phyloP scores from a whole-genome alignment of 2,329 filamentous ascomycete species.

The Xylaria digitata region DNA sequence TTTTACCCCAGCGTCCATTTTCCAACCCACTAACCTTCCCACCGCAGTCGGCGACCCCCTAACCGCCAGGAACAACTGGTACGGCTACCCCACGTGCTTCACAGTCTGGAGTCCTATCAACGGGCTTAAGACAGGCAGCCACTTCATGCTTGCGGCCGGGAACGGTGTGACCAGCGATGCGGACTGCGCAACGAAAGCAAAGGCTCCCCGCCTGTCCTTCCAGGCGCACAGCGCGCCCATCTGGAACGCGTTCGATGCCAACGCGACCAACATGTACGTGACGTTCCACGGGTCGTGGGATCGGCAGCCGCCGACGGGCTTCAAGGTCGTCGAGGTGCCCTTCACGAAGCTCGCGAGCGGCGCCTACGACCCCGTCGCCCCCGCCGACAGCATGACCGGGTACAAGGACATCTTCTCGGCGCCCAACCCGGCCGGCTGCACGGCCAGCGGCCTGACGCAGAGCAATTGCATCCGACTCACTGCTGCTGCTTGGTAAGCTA shows the following conservation, averaged over 20 bases:
- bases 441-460: constrained; percentile 51
- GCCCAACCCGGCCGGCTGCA: constrained; percentile 49
- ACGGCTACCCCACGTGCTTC: constrained; percentile 72
- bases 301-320: constrained; percentile 52
- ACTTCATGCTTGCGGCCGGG: constrained; percentile 39
- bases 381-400: constrained; percentile 46
- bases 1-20: neutral
- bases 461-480: constrained; percentile 54
- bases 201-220: constrained; percentile 62
- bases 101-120: constrained; percentile 63
- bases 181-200: constrained; percentile 39
- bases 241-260: constrained; percentile 68
- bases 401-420: constrained; percentile 52
- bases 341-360: constrained; percentile 47
- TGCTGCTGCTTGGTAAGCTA: constrained; percentile 47
- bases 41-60: constrained; percentile 48
- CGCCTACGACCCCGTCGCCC: constrained; percentile 50
- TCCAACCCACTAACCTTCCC: too few relatives aligned
- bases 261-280: constrained; percentile 64
- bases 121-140: constrained; percentile 38
- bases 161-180: constrained; percentile 37
- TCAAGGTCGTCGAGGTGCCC: constrained; percentile 54
- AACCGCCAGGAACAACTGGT: constrained; percentile 51
- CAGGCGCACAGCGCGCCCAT: constrained; percentile 70
- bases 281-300: constrained; percentile 72